Conservation (phyloP, 371 early-diverging fungal species). For the Rhizopus arrhizus region DNA sequence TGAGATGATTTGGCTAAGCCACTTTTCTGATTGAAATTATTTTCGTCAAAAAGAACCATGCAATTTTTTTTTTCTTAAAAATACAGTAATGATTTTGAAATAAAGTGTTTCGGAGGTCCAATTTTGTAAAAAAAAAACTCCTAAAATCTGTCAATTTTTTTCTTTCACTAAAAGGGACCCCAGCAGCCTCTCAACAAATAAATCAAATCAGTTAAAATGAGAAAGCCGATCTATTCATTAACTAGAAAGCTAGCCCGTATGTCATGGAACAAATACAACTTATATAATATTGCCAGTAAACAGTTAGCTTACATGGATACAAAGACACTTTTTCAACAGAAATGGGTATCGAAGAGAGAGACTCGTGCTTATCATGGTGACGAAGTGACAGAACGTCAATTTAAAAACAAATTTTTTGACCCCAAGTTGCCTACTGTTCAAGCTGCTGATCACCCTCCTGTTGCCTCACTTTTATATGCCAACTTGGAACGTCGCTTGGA, state of each 20-base stretch:
- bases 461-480: constrained; percentile 82
- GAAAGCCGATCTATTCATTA: constrained; percentile 61
- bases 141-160: too few relatives aligned
- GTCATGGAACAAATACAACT: constrained; percentile 93
- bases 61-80: too few relatives aligned
- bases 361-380: constrained; percentile 94
- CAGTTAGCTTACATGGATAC: constrained; percentile 62
- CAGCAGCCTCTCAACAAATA: too few relatives aligned
- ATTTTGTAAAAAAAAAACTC: too few relatives aligned
- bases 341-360: constrained; percentile 92
- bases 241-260: constrained; percentile 81
- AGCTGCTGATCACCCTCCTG: constrained; percentile 69
- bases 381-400: constrained; percentile 84
- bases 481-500: constrained; percentile 91
- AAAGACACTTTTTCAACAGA: constrained; percentile 89
- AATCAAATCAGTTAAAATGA: constrained; percentile 26
- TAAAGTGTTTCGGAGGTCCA: too few relatives aligned
- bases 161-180: too few relatives aligned
- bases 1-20: too few relatives aligned
- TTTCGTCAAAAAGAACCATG: too few relatives aligned
- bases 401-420: constrained; percentile 69
- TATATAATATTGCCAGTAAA: constrained; percentile 81
- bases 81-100: too few relatives aligned
- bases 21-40: too few relatives aligned
- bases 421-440: constrained; percentile 75